phyloP scores from a whole-genome alignment of 2,329 filamentous ascomycete genomes.

The Claviceps sp. region DNA sequence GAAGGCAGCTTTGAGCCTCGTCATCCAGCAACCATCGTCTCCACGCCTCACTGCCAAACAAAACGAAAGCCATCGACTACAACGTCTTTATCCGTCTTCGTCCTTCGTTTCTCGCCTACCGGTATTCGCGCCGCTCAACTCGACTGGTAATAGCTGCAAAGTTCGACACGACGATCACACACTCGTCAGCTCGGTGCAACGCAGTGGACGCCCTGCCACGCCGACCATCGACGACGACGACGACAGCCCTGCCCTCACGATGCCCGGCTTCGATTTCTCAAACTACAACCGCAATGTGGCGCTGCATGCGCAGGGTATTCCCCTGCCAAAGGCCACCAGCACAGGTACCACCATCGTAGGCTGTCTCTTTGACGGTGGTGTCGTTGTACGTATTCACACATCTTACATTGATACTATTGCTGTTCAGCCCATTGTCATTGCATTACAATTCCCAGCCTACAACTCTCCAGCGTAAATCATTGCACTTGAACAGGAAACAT shows the following conservation, averaged over 20 bases:
- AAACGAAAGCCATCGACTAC: background rate
- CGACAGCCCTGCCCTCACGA: constrained; percentile 30
- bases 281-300: constrained; percentile 99
- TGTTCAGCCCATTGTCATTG: background rate
- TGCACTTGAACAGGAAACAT: background rate
- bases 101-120: too few species aligned
- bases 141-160: background rate
- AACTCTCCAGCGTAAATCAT: background rate
- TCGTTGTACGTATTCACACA: constrained; percentile 54
- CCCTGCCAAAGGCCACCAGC: constrained; percentile 92
- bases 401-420: background rate
- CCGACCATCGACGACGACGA: constrained; percentile 2
- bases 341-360: constrained; percentile 98
- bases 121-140: too few species aligned
- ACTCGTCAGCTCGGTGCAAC: constrained; percentile 2
- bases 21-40: constrained; percentile 30
- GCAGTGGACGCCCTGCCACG: background rate
- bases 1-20: constrained; percentile 42
- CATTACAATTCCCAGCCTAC: background rate
- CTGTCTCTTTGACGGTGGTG: constrained; percentile 89
- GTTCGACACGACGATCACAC: background rate
- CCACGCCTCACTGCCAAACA: background rate
- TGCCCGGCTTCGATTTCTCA: constrained; percentile 98
- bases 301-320: constrained; percentile 84
- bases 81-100: background rate